Evolutionary conservation across 345 rosid species (phyloP), one percentile per base, ranked within the genome.

Genomic region (Brassica carinata): DNA sequence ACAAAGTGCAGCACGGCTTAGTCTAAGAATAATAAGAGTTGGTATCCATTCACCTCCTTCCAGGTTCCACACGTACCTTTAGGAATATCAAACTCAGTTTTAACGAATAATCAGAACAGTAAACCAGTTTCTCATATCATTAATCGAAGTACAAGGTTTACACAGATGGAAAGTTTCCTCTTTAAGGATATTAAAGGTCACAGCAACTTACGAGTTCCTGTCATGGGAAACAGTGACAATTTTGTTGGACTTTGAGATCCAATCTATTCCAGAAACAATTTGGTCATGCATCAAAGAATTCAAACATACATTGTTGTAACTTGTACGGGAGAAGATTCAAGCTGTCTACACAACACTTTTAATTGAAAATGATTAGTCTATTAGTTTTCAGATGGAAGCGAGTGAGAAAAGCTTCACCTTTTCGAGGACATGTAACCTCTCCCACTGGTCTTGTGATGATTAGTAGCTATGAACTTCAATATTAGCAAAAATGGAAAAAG

Each of bases 1-100:
- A 74, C 99, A 96, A 64, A 96, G 94, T 6, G 98, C 99, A 64
- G 98, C 98, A 75, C 95, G 99, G 82, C 93, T 96, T 75, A 93
- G 91, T 87, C 99, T 87, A 71, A 96, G 99, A 78, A 96, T 93
- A 77, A 96, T 98, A 74, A 96, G 94, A 71, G 95, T 96, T 15
- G 99, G 95, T 33, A 92, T 87, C 99, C 99, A 92, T 77, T 90
- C 98, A 13, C 87, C 63, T 36, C 97, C 98, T 89, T 92, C 98
- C 15, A 81, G 83, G 85, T 84, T 96, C 98, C 99, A 96, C 9
- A 96, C 97, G 51, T 93, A 93, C 83, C 99, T 96, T 85, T 61
- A 72, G 26, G 59, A 71, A 72, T 45, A 31, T 0, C 0, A 66
- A 71, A 66, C 38, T 65, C 45, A 57, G 73, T 0, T 19, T 72